Evolutionary conservation across 768 basidiomycete genomes (phyloP).

Genomic region (Phallus indusiatus): DNA sequence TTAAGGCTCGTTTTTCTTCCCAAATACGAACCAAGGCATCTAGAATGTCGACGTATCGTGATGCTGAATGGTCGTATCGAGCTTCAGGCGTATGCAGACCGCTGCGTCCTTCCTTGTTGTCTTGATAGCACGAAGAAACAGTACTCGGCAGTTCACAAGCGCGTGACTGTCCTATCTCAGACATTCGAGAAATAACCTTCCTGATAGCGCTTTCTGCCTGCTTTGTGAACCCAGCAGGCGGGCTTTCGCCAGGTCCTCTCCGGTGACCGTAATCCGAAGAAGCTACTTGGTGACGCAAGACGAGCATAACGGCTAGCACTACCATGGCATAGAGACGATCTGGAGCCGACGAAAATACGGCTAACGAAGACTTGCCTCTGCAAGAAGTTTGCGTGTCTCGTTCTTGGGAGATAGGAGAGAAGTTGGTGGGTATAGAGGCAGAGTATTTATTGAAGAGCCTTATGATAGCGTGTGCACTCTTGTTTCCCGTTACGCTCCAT

Average conservation of each 20-base stretch:
- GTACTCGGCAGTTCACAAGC: neutral
- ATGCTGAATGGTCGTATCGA: neutral
- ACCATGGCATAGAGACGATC: conserved; percentile 8
- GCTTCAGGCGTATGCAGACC: neutral
- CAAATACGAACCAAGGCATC: conserved; percentile 4
- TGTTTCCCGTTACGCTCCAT: conserved; percentile 3
- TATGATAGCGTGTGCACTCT: neutral
- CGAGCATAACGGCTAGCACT: conserved; percentile 2
- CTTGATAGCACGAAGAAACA: neutral
- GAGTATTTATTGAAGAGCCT: neutral
- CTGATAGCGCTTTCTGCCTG: conserved; percentile 2
- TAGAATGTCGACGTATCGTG: conserved; percentile 6
- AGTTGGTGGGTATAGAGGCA: neutral
- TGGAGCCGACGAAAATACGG: neutral
- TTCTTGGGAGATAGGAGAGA: neutral
- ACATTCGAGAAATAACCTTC: neutral
- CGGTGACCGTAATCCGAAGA: conserved; percentile 1
- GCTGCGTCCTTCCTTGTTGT: neutral
- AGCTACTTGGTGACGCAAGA: conserved; percentile 6
- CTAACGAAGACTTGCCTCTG: neutral
- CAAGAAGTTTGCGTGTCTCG: neutral
- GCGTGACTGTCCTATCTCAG: neutral
- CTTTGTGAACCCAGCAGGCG: conserved; percentile 3
- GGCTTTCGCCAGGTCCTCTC: neutral
- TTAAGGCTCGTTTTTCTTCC: conserved; percentile 4